A percentile compares a stretch with the other conserved stretches of the same genome.
These are phyloP conservation scores for Taphrina deformans DNA, from an alignment of 1,139 yeast genomes.

Conservation along the genomic window DNA sequence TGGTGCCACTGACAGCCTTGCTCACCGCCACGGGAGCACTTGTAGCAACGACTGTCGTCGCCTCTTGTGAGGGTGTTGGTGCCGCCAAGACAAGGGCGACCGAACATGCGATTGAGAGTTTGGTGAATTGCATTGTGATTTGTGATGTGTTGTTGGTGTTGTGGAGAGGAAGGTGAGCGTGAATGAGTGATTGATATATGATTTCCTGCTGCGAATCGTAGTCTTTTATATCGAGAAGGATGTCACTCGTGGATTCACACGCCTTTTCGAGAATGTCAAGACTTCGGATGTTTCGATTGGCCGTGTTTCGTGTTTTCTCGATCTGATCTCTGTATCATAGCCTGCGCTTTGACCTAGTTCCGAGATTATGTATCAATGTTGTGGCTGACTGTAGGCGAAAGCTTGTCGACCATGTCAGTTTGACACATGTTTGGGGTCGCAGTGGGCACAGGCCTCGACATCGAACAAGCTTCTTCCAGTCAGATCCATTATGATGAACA, in stretches of 20 bases:
- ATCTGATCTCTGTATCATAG: not conserved
- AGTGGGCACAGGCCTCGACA: not conserved
- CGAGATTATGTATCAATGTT: not conserved
- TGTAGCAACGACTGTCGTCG: not conserved
- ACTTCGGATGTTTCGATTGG: too few species aligned
- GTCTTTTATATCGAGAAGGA: not conserved
- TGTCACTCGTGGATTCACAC: too few species aligned
- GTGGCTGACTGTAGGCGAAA: not conserved
- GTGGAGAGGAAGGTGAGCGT: not conserved
- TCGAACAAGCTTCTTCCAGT: not conserved
- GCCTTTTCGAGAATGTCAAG: too few species aligned
- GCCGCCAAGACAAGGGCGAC: not conserved
- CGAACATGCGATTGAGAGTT: not conserved
- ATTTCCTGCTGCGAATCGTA: not conserved
- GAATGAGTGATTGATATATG: not conserved
- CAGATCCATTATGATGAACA: too few species aligned
- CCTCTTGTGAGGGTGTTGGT: slow-evolving; percentile 1
- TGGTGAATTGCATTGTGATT: slow-evolving; percentile 3
- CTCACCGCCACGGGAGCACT: not conserved
- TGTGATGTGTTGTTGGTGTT: not conserved
- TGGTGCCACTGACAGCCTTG: not conserved
- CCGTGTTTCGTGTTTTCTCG: not conserved
- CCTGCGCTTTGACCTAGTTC: not conserved
- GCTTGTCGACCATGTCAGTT: not conserved
- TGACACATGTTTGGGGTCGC: not conserved